Evolutionary conservation across 305 asterid genomes (phyloP).

Genomic region (Withania somnifera): DNA sequence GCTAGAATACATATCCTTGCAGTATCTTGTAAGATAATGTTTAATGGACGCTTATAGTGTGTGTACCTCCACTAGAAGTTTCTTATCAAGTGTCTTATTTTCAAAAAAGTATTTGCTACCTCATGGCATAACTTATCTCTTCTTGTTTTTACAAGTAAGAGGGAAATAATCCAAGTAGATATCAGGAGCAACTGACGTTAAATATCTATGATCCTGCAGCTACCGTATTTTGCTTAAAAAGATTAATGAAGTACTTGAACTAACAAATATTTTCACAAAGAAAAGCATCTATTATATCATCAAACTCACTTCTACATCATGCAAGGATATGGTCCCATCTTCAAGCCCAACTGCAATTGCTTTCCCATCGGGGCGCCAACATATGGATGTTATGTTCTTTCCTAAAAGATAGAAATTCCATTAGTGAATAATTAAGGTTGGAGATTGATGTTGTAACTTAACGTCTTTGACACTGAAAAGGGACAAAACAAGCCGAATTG

Average conservation of each 20-base stretch:
- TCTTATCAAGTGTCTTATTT: neutral
- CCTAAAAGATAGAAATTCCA: conserved; percentile 24
- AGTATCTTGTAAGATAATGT: neutral
- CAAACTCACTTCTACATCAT: conserved; percentile 85
- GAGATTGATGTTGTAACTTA: neutral
- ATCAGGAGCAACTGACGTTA: neutral
- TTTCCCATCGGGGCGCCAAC: conserved; percentile 99
- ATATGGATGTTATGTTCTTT: conserved; percentile 69
- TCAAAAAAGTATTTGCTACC: neutral
- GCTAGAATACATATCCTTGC: too few relatives aligned
- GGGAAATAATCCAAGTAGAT: neutral
- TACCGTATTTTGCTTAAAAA: neutral
- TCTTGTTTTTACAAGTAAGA: neutral
- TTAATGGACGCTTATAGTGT: neutral
- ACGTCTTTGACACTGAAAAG: neutral
- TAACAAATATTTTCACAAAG: neutral
- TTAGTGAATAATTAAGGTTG: neutral
- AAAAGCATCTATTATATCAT: conserved; percentile 1
- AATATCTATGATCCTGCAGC: neutral
- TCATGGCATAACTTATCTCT: neutral
- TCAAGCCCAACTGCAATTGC: conserved; percentile 88
- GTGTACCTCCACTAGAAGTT: neutral
- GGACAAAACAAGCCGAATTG: neutral
- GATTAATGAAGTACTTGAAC: neutral
- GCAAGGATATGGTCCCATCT: conserved; percentile 77